Evolutionary conservation across 768 basidiomycete genomes (phyloP), one percentile per base, ranked within the genome.

Genomic region (Termitomyces sp.): DNA sequence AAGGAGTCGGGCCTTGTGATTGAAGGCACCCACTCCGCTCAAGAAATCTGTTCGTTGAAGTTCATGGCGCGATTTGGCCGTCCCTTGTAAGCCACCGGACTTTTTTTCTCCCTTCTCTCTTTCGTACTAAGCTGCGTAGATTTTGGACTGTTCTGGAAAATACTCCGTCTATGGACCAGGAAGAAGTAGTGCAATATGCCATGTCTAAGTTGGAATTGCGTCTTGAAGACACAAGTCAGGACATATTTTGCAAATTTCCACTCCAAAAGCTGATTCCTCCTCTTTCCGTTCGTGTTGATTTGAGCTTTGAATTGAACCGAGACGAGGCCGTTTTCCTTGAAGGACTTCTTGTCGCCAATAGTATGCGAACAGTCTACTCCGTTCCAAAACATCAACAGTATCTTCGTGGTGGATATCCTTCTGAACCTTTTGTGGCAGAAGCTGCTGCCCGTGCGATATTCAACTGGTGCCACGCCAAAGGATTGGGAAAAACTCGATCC

Each of bases 301-400:
- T 60, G 17, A 54, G 42, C 2, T 60, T 60, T n/a, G 51, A 60
- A 25, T 53, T 51, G 4, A 52, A 60, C 9, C 59, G 59, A 3
- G 59, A 60, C 11, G 59, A 60, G 25, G 59, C 59, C 1, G 34
- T 53, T 4, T 37, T 29, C 8, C 59, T 60, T 7, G 59, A 60
- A 29, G 37, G 59, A 12, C 50, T 54, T 12, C 50, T 60, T 9
- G 59, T 60, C 3, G 59, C 40, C 2, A 60, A 42, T 43, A 45
- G 52, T 36, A 34, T 53, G 59, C 59, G 59, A 14, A 60, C 52
- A 15, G 59, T 47, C 1, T 60, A 34, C 25, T 60, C 59, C 14
- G 52, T 60, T 20, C 59, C 59, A 1, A 1, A 53, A 29, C 59
- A 60, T 31, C 59, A 42, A 0, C 42, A 60, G 32, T 20, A 20